Evolutionary conservation across 352 stramenopile species (phyloP).

Genomic region (Phytophthora pistaciae): DNA sequence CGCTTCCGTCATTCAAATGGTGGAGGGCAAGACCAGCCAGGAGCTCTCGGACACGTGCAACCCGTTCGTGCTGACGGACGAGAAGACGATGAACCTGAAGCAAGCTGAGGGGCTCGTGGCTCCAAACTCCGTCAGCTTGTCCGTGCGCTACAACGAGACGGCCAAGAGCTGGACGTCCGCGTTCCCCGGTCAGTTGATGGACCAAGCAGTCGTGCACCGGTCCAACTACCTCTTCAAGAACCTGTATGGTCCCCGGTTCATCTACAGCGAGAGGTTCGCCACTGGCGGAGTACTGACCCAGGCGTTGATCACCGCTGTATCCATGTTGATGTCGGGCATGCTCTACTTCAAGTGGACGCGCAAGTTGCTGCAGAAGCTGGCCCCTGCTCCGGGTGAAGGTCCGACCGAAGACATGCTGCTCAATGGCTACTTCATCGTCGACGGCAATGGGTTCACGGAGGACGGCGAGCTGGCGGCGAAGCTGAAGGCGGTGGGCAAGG

Average conservation of each 20-base stretch:
- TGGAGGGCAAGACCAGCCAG: constrained; percentile 20
- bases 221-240: constrained; percentile 67
- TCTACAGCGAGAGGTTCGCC: constrained; percentile 59
- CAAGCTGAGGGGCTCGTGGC: constrained; percentile 10
- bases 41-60: constrained; percentile 28
- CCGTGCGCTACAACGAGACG: constrained; percentile 50
- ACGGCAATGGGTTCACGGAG: constrained; percentile 48
- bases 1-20: constrained; percentile 34
- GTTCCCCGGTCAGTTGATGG: constrained; percentile 82
- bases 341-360: constrained; percentile 59
- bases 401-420: constrained; percentile 71
- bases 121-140: constrained; percentile 29
- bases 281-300: constrained; percentile 40
- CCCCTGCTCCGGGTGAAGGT: constrained; percentile 73
- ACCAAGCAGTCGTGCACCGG: constrained; percentile 75
- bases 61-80: constrained; percentile 51
- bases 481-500: constrained; percentile 20
- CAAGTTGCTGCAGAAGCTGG: constrained; percentile 59
- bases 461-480: constrained; percentile 36
- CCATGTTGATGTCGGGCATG: constrained; percentile 38
- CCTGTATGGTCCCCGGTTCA: constrained; percentile 55
- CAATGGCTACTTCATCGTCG: constrained; percentile 69
- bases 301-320: constrained; percentile 34
- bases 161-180: constrained; percentile 53
- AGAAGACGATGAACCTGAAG: constrained; percentile 31